Conservation (phyloP, 2,329 filamentous ascomycete species). For the Nemania sp. region DNA sequence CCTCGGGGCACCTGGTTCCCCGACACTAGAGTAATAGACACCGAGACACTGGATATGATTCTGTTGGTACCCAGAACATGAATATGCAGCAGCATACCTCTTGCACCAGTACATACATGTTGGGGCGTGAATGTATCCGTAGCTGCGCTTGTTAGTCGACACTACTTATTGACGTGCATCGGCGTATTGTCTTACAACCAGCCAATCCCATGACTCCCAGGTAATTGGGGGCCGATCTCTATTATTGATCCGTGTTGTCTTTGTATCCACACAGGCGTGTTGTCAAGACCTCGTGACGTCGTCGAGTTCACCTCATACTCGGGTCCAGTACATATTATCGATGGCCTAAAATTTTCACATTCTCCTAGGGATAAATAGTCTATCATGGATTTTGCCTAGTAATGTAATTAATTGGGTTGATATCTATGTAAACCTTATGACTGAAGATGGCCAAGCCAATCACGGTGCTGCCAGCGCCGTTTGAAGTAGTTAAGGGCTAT, state of each 20-base stretch:
- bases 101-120: neutral
- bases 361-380: too few relatives aligned
- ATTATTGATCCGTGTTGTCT: neutral
- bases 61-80: neutral
- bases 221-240: slow-evolving; percentile 1
- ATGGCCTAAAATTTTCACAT: too few relatives aligned
- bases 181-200: neutral
- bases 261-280: neutral
- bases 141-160: slow-evolving; percentile 9
- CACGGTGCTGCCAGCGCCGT: too few relatives aligned
- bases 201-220: neutral
- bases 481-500: too few relatives aligned
- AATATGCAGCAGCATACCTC: neutral
- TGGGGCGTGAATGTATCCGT: slow-evolving; percentile 4
- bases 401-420: too few relatives aligned
- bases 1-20: neutral
- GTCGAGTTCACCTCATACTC: neutral
- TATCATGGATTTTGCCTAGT: too few relatives aligned
- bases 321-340: too few relatives aligned
- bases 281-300: neutral
- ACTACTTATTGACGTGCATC: slow-evolving; percentile 5
- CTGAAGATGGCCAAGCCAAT: too few relatives aligned
- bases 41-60: slow-evolving; percentile 8
- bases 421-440: too few relatives aligned
- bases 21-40: slow-evolving; percentile 1